Base-by-base conservation (phyloP, 1,284 basidiomycete genomes). In the Rhizoctonia solani region DNA sequence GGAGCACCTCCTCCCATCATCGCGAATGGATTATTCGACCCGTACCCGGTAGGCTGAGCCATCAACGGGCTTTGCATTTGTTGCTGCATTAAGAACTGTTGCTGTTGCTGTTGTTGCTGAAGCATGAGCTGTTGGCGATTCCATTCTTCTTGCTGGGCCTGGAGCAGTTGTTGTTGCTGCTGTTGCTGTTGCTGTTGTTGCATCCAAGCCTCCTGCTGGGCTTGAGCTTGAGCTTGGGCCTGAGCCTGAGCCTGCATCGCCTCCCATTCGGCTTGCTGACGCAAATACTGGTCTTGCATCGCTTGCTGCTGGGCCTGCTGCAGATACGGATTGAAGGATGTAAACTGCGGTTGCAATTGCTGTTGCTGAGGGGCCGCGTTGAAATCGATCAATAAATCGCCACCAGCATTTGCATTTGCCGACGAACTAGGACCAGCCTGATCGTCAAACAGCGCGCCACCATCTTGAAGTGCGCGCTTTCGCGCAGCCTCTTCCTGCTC, bases 311-410 rank as follows among this genome's bases (percentile, higher is more conserved):
- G 92, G 55, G 93, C 88, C 72, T 96, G 90, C 78, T 97, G 94
- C 70, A 97, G 90, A 75, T 98, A 99, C 0, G 96, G 96, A 71
- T 96, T 97, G 85, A 97, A 96, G 72, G 94, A 94, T 66, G 95
- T 98, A 73, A 87, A 91, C 73, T 91, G 87, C 0, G 87, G 85
- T 71, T 84, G 84, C 65, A 87, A 73, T 44, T 74, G 74, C 58
- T 75, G 75, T 67, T 79, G 79, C 77, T 66, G 1, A 21, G 49
- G 54, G 37, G 66, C 47, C 37, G 69, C 42, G 54, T 63, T 68
- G 19, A 53, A 54, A 14, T 67, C 44, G 52, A 56, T 65, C 54
- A 54, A 59, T 14, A 65, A 49, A 50, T 61, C 55, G 14, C 66
- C 65, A 30, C 58, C 58, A 13, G 23, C 39, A 29, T 23, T 69